Base-by-base conservation (phyloP, 83 land plant species). In the Thuja plicata region DNA sequence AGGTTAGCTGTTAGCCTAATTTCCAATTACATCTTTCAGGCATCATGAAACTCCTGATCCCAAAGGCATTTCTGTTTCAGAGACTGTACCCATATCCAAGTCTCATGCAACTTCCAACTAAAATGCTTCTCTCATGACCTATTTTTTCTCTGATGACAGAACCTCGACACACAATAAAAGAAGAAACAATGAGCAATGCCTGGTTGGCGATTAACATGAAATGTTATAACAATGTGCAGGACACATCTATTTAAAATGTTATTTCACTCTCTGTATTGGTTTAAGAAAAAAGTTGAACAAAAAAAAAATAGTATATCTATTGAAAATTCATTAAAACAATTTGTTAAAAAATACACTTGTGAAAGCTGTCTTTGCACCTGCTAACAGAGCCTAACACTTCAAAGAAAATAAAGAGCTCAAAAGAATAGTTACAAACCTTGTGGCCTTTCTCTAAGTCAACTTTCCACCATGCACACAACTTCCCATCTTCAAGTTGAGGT, bases 361-460 rank as follows among this genome's bases (percentile, higher is more conserved):
- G 50, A 19, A 38, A 27, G 55, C 35, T 82, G 55, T 46, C 85
- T 45, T 83, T 3, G 15, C 15, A 48, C 35, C 85, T 83, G 45
- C 84, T 83, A 35, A 46, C 38, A 34, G 16, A 35, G 35, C 34
- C 40, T 35, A 34, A 12, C 11, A 46, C 48, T 83, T 46, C 3
- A 32, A 24, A 4, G 48, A n/a, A 82, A 12, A 10, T 17, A 8
- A 1, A 46, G 54, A 27, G 50, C 16, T 8, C 0, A 54, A 48
- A 81, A 19, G 43, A 78, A 86, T 84, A 79, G 48, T 78, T 54
- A 3, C 15, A 66, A 78, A 98, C 99, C 99, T 96, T 95, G 86
- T 96, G 99, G 71, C 90, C 98, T 81, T 92, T 88, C 70, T 97
- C 99, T 85, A 98, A 89, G 86, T 98, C 99, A 83, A 98, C 94